Evolutionary conservation across 176 grass and related monocot genomes (phyloP).

Genomic region (Carex scoparia): DNA sequence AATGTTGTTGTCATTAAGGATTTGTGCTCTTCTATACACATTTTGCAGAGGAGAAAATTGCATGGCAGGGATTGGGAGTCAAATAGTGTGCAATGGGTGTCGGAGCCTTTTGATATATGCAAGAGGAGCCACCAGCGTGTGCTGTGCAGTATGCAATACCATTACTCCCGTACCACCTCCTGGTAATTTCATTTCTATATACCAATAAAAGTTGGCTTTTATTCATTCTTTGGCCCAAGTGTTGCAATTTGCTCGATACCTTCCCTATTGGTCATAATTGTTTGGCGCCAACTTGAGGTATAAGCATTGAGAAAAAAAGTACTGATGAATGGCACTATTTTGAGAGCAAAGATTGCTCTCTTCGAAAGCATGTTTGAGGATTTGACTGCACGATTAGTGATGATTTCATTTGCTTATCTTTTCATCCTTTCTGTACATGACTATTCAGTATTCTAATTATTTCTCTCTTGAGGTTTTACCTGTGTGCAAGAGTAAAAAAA

Average conservation of each 20-base stretch:
- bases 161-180: constrained; percentile 58
- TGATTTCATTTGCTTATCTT: not conserved
- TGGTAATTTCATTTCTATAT: constrained; percentile 32
- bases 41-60: not conserved
- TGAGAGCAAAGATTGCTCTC: not conserved
- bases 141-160: constrained; percentile 67
- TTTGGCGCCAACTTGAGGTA: not conserved
- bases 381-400: not conserved
- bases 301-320: not conserved
- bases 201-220: not conserved
- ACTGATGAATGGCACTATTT: not conserved
- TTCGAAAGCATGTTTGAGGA: not conserved
- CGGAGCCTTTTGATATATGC: constrained; percentile 61
- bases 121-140: constrained; percentile 63
- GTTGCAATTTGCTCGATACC: not conserved
- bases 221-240: not conserved
- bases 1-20: not conserved
- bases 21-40: not conserved
- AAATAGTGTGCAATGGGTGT: constrained; percentile 78
- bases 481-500: not conserved
- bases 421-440: not conserved
- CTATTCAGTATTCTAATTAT: not conserved
- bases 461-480: not conserved
- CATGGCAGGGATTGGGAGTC: constrained; percentile 60
- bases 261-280: not conserved